A percentile compares a stretch with the other conserved stretches of the same genome.
Evolutionary conservation across 2,329 filamentous ascomycete species (phyloP).

Genomic region (Elsinoe batatas): DNA sequence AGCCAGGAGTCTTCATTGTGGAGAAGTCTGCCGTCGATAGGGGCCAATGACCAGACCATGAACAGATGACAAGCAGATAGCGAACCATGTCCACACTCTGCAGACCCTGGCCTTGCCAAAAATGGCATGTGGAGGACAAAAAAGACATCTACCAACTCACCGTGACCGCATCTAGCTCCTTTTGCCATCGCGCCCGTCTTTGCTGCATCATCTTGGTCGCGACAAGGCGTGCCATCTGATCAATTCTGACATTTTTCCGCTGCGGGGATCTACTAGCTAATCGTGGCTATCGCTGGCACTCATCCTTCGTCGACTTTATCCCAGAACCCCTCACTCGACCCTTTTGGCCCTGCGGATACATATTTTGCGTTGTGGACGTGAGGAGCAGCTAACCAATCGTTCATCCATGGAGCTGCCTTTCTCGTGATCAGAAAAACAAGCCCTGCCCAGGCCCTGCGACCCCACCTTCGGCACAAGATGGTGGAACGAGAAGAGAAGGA

Average conservation of each 20-base stretch:
- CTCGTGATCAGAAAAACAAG: background rate
- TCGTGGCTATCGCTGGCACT: background rate
- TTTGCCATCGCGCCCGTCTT: background rate
- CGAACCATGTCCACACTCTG: too few relatives aligned
- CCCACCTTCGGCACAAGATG: slow-evolving; percentile 1
- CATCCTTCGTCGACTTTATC: background rate
- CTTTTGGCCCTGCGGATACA: too few relatives aligned
- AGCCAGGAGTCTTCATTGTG: background rate
- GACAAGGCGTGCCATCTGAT: background rate
- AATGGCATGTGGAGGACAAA: background rate
- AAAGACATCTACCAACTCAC: background rate
- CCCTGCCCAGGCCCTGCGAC: background rate
- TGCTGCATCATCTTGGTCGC: background rate
- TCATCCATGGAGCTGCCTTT: too few relatives aligned
- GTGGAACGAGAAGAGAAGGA: slow-evolving; percentile 5
- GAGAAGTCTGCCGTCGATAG: too few relatives aligned
- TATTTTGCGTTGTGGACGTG: too few relatives aligned
- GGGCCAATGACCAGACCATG: too few relatives aligned
- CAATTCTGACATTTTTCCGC: background rate
- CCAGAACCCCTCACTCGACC: background rate
- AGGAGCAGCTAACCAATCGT: too few relatives aligned
- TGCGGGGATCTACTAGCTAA: background rate
- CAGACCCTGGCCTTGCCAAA: too few relatives aligned
- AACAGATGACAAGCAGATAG: too few relatives aligned
- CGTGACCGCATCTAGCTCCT: background rate